Conservation (phyloP, 2,329 filamentous ascomycete species). For the Peltaster fructicola region DNA sequence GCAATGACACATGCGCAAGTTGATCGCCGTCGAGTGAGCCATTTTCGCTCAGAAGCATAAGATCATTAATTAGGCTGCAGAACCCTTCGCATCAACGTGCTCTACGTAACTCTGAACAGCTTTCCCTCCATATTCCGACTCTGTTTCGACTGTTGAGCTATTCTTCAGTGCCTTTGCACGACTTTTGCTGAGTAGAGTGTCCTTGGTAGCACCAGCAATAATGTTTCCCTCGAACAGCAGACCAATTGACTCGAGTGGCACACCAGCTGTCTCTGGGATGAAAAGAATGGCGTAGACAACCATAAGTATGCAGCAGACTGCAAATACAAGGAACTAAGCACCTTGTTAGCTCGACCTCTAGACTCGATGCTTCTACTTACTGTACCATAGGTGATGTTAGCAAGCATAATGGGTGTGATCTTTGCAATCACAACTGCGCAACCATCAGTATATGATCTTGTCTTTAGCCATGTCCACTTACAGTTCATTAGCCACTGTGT, state of each 20-base stretch:
- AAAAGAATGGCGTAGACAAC: conserved; percentile 24
- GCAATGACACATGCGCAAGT: no score
- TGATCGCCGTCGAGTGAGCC: no score
- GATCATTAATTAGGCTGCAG: no score
- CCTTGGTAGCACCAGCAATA: conserved; percentile 21
- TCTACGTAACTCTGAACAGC: no score
- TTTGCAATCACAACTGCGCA: conserved; percentile 9
- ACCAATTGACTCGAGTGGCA: conserved; percentile 25
- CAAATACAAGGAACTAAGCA: conserved; percentile 20
- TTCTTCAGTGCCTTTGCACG: conserved; percentile 21
- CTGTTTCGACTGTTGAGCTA: conserved; percentile 9
- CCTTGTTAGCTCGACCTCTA: neutral
- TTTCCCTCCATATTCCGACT: no score
- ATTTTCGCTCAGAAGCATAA: no score
- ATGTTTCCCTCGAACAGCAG: conserved; percentile 26
- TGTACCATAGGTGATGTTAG: conserved; percentile 26
- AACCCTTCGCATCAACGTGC: no score
- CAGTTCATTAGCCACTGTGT: conserved; percentile 29
- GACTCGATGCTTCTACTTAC: no score
- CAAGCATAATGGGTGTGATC: conserved; percentile 25
- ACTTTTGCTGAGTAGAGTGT: conserved; percentile 21
- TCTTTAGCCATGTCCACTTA: conserved; percentile 12
- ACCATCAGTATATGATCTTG: neutral
- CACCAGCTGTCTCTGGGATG: conserved; percentile 27
- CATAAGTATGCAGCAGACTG: conserved; percentile 24